phyloP scores from a whole-genome alignment of 1,284 basidiomycete species.

The Heterobasidion occidentale region DNA sequence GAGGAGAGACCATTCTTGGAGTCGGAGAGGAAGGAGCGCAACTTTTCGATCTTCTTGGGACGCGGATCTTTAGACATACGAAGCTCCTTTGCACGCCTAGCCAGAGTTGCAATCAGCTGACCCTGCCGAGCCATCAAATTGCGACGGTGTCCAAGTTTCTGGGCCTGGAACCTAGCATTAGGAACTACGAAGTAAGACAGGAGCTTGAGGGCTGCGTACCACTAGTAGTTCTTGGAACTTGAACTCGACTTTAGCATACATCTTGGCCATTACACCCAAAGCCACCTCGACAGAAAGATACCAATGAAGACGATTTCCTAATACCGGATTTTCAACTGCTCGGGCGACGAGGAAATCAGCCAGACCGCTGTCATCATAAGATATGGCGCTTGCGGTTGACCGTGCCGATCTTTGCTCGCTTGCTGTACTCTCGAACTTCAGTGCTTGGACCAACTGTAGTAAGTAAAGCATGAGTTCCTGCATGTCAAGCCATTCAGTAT shows the following conservation, averaged over 20 bases:
- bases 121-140: conserved; percentile 83
- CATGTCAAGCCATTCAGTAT: neutral
- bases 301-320: conserved; percentile 95
- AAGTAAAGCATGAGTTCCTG: conserved; percentile 92
- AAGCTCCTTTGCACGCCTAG: conserved; percentile 79
- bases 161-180: conserved; percentile 34
- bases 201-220: conserved; percentile 37
- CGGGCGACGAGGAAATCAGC: conserved; percentile 88
- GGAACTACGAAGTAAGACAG: conserved; percentile 2
- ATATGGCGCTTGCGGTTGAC: conserved; percentile 62
- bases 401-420: conserved; percentile 63
- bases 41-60: conserved; percentile 95
- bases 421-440: conserved; percentile 86
- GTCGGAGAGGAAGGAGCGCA: conserved; percentile 78
- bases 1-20: conserved; percentile 74
- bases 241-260: conserved; percentile 87
- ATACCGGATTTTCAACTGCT: conserved; percentile 73
- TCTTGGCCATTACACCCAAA: conserved; percentile 73
- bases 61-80: conserved; percentile 88
- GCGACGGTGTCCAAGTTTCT: conserved; percentile 70
- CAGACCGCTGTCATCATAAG: conserved; percentile 78
- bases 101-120: conserved; percentile 78
- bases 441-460: conserved; percentile 93
- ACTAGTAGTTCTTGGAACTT: conserved; percentile 85
- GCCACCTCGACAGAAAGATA: conserved; percentile 93